Evolutionary conservation across 164 flowering plant species (phyloP).

Genomic region (Nelumbo lutea): DNA sequence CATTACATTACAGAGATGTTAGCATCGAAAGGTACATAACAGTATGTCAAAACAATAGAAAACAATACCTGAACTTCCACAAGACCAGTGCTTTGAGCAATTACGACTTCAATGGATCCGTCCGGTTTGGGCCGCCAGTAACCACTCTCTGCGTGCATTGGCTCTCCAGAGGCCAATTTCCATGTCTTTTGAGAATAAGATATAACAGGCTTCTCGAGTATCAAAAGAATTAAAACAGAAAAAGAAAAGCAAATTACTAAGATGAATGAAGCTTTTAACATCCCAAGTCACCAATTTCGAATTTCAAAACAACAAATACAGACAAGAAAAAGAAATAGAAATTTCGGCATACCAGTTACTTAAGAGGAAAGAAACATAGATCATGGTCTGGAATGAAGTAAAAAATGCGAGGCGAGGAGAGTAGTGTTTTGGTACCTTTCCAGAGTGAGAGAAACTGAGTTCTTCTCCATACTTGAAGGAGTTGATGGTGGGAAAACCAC

Average conservation of each 20-base stretch:
- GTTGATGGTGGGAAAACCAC: constrained; percentile 62
- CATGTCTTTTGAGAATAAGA: constrained; percentile 65
- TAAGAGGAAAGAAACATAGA: not conserved
- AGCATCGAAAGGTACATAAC: too few relatives aligned
- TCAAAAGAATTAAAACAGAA: not conserved
- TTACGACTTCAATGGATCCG: constrained; percentile 65
- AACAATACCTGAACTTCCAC: constrained; percentile 66
- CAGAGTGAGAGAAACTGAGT: constrained; percentile 53
- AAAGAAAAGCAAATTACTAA: not conserved
- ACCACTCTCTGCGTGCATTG: constrained; percentile 83
- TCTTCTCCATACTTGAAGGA: constrained; percentile 63
- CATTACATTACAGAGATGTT: too few relatives aligned
- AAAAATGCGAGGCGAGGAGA: not conserved
- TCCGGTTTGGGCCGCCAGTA: constrained; percentile 70
- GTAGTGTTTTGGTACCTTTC: constrained; percentile 19
- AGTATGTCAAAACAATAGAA: too few relatives aligned
- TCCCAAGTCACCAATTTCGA: too few relatives aligned
- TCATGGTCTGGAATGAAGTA: not conserved
- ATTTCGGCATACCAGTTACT: not conserved
- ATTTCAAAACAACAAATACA: not conserved
- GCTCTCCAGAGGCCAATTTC: constrained; percentile 60
- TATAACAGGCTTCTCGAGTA: constrained; percentile 47
- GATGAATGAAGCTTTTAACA: not conserved
- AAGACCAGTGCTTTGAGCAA: constrained; percentile 80
- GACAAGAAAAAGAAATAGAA: not conserved